These are phyloP conservation scores for Mycosphaerella sp. DNA, from an alignment of 2,329 filamentous ascomycete genomes.

Conservation along the genomic window DNA sequence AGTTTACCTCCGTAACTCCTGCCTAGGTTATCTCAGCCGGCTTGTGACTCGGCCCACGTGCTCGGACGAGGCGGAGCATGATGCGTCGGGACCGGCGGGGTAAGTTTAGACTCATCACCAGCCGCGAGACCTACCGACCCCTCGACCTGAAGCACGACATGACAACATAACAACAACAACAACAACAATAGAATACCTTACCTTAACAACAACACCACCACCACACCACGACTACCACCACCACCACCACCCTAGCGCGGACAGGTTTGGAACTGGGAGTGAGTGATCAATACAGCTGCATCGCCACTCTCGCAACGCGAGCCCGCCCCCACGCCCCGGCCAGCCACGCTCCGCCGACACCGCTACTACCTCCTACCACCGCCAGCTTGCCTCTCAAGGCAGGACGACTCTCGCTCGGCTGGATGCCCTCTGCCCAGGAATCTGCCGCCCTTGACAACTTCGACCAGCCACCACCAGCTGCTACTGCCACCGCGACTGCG, in stretches of 20 bases:
- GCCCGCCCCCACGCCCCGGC: background rate
- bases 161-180: no score
- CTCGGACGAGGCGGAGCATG: no score
- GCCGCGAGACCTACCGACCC: no score
- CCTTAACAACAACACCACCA: no score
- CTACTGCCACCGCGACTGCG: conserved; percentile 9
- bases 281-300: background rate
- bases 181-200: no score
- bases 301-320: background rate
- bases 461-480: conserved; percentile 20
- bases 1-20: no score
- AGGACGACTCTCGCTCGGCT: conserved; percentile 10
- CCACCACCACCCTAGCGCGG: background rate
- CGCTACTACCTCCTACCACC: background rate
- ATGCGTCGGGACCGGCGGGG: no score
- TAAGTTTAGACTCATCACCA: no score
- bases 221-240: no score
- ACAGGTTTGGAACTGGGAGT: background rate
- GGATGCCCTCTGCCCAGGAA: conserved; percentile 23
- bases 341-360: background rate
- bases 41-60: no score
- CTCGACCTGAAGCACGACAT: no score
- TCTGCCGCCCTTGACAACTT: conserved; percentile 26
- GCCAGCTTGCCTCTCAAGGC: background rate
- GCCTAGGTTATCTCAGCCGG: no score